A percentile compares a stretch with the other conserved stretches of the same genome.
Conservation (phyloP, 2,329 filamentous ascomycete species). For the Penicillium sp. region DNA sequence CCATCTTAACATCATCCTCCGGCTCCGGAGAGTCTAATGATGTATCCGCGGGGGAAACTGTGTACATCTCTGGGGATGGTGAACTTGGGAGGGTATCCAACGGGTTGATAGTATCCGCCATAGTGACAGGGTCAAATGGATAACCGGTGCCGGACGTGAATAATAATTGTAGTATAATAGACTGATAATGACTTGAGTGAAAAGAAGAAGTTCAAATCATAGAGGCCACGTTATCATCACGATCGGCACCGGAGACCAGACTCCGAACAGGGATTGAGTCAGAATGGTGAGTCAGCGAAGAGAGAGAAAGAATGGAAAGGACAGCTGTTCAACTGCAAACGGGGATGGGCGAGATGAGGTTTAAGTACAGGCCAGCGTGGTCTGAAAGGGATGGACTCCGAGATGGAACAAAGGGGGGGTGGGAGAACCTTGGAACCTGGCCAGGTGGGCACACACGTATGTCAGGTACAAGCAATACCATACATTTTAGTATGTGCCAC, state of each 20-base stretch:
- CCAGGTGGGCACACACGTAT: background rate
- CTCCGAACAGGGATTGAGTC: slow-evolving; percentile 20
- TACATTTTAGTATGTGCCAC: slow-evolving; percentile 1
- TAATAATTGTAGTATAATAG: background rate
- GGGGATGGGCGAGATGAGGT: slow-evolving; percentile 13
- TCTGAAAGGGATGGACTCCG: slow-evolving; percentile 22
- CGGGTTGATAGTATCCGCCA: slow-evolving; percentile 35
- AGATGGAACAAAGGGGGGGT: slow-evolving; percentile 3
- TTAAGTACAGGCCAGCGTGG: slow-evolving; percentile 45
- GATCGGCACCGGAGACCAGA: slow-evolving; percentile 26
- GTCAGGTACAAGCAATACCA: background rate
- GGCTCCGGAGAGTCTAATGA: slow-evolving; percentile 32
- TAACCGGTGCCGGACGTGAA: slow-evolving; percentile 19
- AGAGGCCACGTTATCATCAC: slow-evolving; percentile 40
- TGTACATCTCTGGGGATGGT: slow-evolving; percentile 36
- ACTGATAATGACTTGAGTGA: slow-evolving; percentile 7
- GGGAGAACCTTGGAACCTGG: background rate
- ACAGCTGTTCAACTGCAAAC: slow-evolving; percentile 32
- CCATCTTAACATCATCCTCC: slow-evolving; percentile 18
- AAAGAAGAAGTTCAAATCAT: slow-evolving; percentile 6
- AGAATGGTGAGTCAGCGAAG: slow-evolving; percentile 16
- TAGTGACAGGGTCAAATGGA: slow-evolving; percentile 16
- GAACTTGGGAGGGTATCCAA: slow-evolving; percentile 33
- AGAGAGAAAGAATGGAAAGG: slow-evolving; percentile 25
- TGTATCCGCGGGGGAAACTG: slow-evolving; percentile 43